Evolutionary conservation across 2,329 filamentous ascomycete species (phyloP).

Genomic region (Knufia petricola): DNA sequence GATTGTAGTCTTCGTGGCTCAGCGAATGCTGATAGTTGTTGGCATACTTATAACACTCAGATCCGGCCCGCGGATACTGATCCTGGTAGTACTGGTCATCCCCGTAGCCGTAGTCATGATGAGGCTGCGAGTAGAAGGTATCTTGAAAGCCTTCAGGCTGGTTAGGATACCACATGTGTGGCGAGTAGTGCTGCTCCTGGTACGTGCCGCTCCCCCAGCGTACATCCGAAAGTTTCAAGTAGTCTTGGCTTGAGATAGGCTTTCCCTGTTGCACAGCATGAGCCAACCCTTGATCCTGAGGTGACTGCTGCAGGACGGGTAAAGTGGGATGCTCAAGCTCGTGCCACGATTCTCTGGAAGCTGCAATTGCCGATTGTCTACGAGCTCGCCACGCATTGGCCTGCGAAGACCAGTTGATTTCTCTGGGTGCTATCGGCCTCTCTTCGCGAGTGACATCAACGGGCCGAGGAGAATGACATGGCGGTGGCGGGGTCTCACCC

Average conservation of each 20-base stretch:
- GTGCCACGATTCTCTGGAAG: slow-evolving; percentile 9
- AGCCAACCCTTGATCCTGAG: neutral
- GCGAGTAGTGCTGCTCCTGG: neutral
- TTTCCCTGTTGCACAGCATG: neutral
- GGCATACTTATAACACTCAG: neutral
- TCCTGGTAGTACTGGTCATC: neutral
- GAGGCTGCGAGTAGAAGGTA: neutral
- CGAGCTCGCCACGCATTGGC: slow-evolving; percentile 17
- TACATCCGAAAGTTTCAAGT: neutral
- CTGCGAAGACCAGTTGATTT: slow-evolving; percentile 16
- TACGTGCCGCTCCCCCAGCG: neutral
- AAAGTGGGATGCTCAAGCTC: neutral
- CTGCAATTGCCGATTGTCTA: slow-evolving; percentile 11
- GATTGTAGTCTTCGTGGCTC: too few species aligned
- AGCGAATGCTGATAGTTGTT: too few species aligned
- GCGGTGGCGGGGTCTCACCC: slow-evolving; percentile 17
- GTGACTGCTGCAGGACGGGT: neutral
- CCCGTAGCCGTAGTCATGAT: too few species aligned
- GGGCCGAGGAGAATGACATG: slow-evolving; percentile 21
- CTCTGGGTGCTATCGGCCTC: neutral
- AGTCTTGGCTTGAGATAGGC: neutral
- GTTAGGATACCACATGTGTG: neutral
- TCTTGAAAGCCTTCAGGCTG: neutral
- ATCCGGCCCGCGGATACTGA: neutral
- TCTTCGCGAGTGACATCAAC: slow-evolving; percentile 14